These are phyloP conservation scores for Xylaria sp. DNA, from an alignment of 2,329 filamentous ascomycete species.

Conservation along the genomic window DNA sequence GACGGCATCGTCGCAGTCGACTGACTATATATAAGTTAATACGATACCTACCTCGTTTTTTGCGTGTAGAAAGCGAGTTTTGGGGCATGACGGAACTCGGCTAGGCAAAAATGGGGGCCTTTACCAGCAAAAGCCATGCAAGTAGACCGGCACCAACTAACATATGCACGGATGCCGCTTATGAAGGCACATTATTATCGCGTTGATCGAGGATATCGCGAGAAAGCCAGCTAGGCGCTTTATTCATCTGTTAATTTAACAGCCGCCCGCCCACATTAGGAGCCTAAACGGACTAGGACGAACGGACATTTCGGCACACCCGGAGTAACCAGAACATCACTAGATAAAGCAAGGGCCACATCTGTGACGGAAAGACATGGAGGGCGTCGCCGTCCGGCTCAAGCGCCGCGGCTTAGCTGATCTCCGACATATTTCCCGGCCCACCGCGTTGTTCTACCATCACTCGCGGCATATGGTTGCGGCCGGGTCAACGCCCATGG, in stretches of 20 bases:
- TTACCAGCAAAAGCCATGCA: not conserved
- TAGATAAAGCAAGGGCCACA: not conserved
- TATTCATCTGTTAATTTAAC: not conserved
- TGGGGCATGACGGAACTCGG: not conserved
- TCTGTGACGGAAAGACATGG: not conserved
- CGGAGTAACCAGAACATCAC: not conserved
- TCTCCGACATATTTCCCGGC: constrained; percentile 34
- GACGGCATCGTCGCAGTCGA: constrained; percentile 7
- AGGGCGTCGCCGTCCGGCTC: constrained; percentile 39
- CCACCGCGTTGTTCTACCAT: constrained; percentile 33
- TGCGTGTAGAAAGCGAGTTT: not conserved
- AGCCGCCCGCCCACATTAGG: not conserved
- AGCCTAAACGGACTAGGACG: not conserved
- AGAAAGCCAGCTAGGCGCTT: not conserved
- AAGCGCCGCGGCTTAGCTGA: constrained; percentile 36
- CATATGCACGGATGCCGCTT: too few relatives aligned
- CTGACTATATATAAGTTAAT: not conserved
- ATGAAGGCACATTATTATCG: not conserved
- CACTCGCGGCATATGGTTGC: constrained; percentile 33
- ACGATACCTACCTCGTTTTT: not conserved
- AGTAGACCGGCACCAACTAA: too few relatives aligned
- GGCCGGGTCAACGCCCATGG: constrained; percentile 33
- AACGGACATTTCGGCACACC: not conserved
- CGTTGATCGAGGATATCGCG: not conserved
- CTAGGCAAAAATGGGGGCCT: not conserved